Evolutionary conservation across 2,329 filamentous ascomycete genomes (phyloP), one percentile per base, ranked within the genome.

Genomic region (Aureobasidium zeae): DNA sequence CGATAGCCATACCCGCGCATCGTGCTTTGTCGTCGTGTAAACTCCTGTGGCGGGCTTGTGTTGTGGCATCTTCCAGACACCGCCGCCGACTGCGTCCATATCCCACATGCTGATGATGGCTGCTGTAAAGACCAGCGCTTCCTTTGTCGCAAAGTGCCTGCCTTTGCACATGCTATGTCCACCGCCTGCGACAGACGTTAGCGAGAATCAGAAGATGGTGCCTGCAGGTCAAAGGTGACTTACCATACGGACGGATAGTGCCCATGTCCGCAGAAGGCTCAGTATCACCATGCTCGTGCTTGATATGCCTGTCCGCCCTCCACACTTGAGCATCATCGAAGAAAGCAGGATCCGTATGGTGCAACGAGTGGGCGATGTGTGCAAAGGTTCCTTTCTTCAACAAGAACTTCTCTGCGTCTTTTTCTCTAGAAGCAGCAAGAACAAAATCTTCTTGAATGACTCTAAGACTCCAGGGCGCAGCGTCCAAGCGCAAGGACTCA

Each of bases 81-180:
- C 60, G 12, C 65, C 64, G 35, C 57, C 57, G 1, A 60, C 63
- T 0, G 71, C 64, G 43, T 71, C 61, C 46, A 79, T 68, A 31
- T 78, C 70, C 73, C 74, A 79, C 52, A 74, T 64, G 5, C 66
- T 61, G 15, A 78, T 53, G 16, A 79, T 65, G 1, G 68, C 66
- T 12, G 73, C 73, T 1, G 67, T 64, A 32, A 74, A 69, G 17
- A 68, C 57, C 31, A 78, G 51, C 13, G 69, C 64, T 52, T 72
- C 65, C 35, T 67, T 63, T 52, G 74, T 67, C 2, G 69, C 71
- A 48, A 75, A 71, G 2, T 60, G 57, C 10, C 68, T 62, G 3
- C 70, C 70, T 54, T 73, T 72, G 48, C 70, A 73, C 51, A 70
- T 69, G 44, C 52, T 59, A 13, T 47, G 36, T 9, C 70, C 73